A percentile compares a stretch with the other conserved stretches of the same genome.
Conservation (phyloP, 495 filamentous ascomycete genomes). For the Oleoguttula mirabilis region DNA sequence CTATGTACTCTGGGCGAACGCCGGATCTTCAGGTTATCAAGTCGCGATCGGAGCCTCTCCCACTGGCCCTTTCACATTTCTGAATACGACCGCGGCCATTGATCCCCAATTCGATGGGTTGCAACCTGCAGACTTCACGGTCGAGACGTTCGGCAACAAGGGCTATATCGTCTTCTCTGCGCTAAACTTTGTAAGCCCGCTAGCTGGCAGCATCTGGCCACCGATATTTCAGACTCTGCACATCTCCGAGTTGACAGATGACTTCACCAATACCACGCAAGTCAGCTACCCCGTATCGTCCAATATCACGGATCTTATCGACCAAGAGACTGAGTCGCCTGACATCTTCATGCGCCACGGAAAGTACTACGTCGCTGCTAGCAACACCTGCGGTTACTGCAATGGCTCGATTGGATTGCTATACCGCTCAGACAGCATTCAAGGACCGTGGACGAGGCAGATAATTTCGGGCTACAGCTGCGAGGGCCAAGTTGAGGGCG, state of each 20-base stretch:
- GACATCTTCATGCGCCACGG: constrained; percentile 8
- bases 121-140: constrained; percentile 5
- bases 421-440: constrained; percentile 1
- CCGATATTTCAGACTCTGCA: constrained; percentile 4
- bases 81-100: neutral
- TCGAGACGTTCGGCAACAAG: neutral
- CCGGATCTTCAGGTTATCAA: constrained; percentile 6
- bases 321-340: constrained; percentile 6
- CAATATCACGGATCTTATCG: neutral
- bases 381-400: constrained; percentile 8
- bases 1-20: constrained; percentile 11
- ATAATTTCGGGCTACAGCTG: constrained; percentile 5
- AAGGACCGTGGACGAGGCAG: constrained; percentile 8
- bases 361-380: neutral
- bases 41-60: neutral
- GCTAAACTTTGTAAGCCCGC: neutral
- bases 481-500: constrained; percentile 1
- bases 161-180: constrained; percentile 9
- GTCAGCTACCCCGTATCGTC: neutral
- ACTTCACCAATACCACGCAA: constrained; percentile 4
- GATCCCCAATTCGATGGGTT: neutral
- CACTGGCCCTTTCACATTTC: neutral
- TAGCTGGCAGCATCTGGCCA: constrained; percentile 7
- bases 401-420: neutral
- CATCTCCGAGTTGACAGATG: neutral